Percentiles rank a stretch among this genome's conserved stretches.
phyloP scores from a whole-genome alignment of 495 filamentous ascomycete genomes.

The Antarctomyces pellizariae region DNA sequence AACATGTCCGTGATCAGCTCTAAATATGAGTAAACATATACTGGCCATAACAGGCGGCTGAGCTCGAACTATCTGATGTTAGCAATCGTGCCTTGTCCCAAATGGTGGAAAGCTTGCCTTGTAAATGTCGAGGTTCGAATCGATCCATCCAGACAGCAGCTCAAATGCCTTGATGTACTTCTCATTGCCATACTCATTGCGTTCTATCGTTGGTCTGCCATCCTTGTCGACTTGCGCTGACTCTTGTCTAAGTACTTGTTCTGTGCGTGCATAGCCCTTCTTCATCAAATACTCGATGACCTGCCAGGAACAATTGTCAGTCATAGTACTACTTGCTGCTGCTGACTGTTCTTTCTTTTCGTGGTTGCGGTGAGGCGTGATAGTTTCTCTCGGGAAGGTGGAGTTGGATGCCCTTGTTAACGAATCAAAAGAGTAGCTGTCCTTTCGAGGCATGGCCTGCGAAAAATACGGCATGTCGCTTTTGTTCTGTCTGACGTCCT shows the following conservation, averaged over 20 bases:
- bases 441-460: too few species aligned
- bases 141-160: constrained; percentile 56
- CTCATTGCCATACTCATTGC: constrained; percentile 36
- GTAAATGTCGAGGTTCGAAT: constrained; percentile 78
- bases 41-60: constrained; percentile 62
- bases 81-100: constrained; percentile 10
- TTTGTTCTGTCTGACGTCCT: too few species aligned
- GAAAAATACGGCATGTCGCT: too few species aligned
- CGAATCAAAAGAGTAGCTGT: too few species aligned
- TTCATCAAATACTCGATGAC: constrained; percentile 93
- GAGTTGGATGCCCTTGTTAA: too few species aligned
- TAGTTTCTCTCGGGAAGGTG: too few species aligned
- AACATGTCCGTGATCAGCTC: constrained; percentile 56
- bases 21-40: constrained; percentile 83
- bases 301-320: constrained; percentile 12
- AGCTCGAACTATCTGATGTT: constrained; percentile 48
- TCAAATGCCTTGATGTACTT: constrained; percentile 57
- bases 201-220: constrained; percentile 37
- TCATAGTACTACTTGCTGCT: not conserved
- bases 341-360: too few species aligned
- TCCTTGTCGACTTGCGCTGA: constrained; percentile 60
- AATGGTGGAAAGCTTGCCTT: constrained; percentile 33
- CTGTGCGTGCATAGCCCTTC: constrained; percentile 82
- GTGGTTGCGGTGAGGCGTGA: too few species aligned
- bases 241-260: constrained; percentile 80